Evolutionary conservation across 768 basidiomycete genomes (phyloP), one percentile per base, ranked within the genome.

Genomic region (Trametes coccinea): DNA sequence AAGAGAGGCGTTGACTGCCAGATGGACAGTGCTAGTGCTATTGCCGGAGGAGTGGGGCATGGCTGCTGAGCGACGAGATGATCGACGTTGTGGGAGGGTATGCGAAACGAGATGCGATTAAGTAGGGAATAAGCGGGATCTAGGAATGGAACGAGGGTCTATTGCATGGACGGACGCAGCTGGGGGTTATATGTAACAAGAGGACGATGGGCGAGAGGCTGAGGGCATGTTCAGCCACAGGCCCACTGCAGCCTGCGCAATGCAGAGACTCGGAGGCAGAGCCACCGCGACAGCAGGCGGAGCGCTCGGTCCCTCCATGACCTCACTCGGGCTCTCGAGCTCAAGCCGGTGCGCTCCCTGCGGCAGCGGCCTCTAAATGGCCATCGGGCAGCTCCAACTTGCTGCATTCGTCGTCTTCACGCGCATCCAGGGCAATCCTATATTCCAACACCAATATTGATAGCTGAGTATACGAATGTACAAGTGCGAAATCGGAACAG

Each of bases 381-480:
- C 17, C 22, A 37, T 17, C 37, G 22, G 14, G 17, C 37, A 40
- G 16, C 29, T 31, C 27, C 48, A n/a, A 34, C 39, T 34, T 40
- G 22, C 22, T 22, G 22, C 4, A 44, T 31, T 30, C n/a, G 9
- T 43, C 41, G 22, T 27, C 31, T 27, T 27, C 39, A 9, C 34
- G n/a, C 43, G n/a, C 41, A 39, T 22, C 13, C 47, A 39, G 16
- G 6, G 16, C 39, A 52, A 16, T 22, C 13, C 14, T 31, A 48
- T 60, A 60, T 60, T 66, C 64, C 65, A 61, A 60, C 56, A 63
- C 62, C 56, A 57, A 65, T 64, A 65, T 50, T 63, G 53, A 61
- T 56, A 64, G 63, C 59, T 59, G 47, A 57, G 63, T 65, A 60
- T 67, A 65, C 59, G 61, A 43, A 61, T 63, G 64, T 65, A 67